Conservation (phyloP, 2,329 filamentous ascomycete genomes). For the Fusarium keratoplasticum region DNA sequence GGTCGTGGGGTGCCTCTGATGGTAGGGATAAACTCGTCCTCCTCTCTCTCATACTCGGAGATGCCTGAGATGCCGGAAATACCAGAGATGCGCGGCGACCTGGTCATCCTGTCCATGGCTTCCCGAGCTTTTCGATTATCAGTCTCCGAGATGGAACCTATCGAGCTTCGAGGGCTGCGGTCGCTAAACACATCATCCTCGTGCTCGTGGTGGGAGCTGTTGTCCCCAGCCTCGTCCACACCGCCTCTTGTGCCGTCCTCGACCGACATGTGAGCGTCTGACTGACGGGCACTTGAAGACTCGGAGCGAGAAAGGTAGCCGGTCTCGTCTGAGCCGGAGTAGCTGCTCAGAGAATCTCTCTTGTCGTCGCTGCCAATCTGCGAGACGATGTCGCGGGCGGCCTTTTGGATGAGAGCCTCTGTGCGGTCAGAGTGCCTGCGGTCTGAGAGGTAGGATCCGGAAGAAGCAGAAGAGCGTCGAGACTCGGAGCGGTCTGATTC, state of each 20-base stretch:
- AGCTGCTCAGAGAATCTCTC: conserved; percentile 42
- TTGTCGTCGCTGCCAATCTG: conserved; percentile 55
- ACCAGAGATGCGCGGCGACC: conserved; percentile 61
- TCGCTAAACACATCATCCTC: conserved; percentile 71
- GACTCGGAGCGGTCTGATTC: conserved; percentile 34
- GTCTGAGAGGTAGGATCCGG: conserved; percentile 36
- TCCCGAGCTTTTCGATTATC: conserved; percentile 51
- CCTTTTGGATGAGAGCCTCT: conserved; percentile 65
- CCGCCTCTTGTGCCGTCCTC: conserved; percentile 31
- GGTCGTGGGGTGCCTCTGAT: conserved; percentile 70
- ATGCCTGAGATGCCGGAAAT: conserved; percentile 66
- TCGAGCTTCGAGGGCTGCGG: conserved; percentile 66
- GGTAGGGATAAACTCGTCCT: conserved; percentile 64
- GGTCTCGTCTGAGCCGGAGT: conserved; percentile 34
- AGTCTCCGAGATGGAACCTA: conserved; percentile 61
- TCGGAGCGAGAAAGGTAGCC: conserved; percentile 44
- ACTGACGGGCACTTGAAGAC: conserved; percentile 39
- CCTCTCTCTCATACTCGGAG: conserved; percentile 59
- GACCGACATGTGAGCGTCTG: conserved; percentile 40
- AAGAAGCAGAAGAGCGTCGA: conserved; percentile 41
- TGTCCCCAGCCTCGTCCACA: conserved; percentile 52
- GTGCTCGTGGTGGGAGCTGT: conserved; percentile 63
- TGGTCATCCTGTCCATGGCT: conserved; percentile 43
- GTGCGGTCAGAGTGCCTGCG: conserved; percentile 58
- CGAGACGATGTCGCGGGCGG: conserved; percentile 62